phyloP scores from a whole-genome alignment of 176 grass and related monocot genomes.

The Zoysia japonica region DNA sequence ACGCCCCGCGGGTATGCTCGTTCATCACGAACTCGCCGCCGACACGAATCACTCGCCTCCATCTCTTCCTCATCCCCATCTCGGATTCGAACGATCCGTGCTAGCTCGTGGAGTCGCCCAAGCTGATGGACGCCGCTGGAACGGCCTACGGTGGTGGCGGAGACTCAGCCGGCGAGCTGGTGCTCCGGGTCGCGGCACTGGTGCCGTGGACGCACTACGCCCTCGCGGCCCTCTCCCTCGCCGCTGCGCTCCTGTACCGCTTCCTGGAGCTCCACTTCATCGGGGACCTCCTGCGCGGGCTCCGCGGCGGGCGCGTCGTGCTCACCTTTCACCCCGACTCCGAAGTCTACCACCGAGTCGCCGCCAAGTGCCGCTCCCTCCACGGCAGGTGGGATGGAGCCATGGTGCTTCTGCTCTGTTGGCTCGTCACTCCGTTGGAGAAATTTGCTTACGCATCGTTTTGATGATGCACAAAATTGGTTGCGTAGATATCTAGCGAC shows the following conservation, averaged over 20 bases:
- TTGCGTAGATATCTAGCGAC: slow-evolving; percentile 74
- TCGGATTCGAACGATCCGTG: background rate
- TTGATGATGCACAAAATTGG: background rate
- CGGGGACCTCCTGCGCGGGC: slow-evolving; percentile 57
- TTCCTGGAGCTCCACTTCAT: slow-evolving; percentile 85
- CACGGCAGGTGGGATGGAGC: slow-evolving; percentile 66
- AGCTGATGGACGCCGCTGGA: slow-evolving; percentile 24
- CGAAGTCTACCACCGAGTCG: slow-evolving; percentile 71
- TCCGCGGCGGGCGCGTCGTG: slow-evolving; percentile 64
- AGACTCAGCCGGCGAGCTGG: slow-evolving; percentile 42
- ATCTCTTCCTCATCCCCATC: background rate
- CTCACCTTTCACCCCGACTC: slow-evolving; percentile 82
- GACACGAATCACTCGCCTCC: background rate
- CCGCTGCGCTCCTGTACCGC: slow-evolving; percentile 56
- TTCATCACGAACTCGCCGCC: background rate
- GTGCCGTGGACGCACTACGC: slow-evolving; percentile 59
- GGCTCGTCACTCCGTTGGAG: background rate
- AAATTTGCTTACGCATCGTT: background rate
- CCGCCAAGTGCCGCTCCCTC: slow-evolving; percentile 69
- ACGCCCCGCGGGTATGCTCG: background rate
- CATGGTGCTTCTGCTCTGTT: background rate
- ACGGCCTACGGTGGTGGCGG: slow-evolving; percentile 20
- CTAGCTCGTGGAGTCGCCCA: background rate
- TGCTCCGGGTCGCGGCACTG: slow-evolving; percentile 54
- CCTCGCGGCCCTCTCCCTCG: slow-evolving; percentile 45